phyloP scores from a whole-genome alignment of 352 stramenopile genomes.

The Phytophthora europaea region DNA sequence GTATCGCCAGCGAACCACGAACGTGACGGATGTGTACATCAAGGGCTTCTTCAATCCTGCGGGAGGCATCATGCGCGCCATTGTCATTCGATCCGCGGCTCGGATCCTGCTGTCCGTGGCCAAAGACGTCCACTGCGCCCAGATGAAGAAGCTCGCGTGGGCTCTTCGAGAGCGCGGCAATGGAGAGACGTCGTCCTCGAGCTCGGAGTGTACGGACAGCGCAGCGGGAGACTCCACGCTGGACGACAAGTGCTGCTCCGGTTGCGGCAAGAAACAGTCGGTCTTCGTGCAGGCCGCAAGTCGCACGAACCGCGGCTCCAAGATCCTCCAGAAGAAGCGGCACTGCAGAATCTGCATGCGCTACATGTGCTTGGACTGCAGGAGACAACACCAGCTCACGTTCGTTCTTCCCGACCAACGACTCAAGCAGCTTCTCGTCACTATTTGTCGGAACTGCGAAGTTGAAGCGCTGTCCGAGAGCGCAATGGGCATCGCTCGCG shows the following conservation, averaged over 20 bases:
- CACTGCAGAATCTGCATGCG: conserved; percentile 54
- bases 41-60: conserved; percentile 55
- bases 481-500: conserved; percentile 27
- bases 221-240: conserved; percentile 5
- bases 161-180: conserved; percentile 41
- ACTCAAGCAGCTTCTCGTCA: conserved; percentile 39
- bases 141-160: conserved; percentile 79
- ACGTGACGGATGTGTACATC: conserved; percentile 65
- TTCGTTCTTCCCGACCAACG: conserved; percentile 37
- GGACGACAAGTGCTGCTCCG: conserved; percentile 31
- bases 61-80: conserved; percentile 48
- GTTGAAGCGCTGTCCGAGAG: conserved; percentile 23
- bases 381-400: conserved; percentile 51
- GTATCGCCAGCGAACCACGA: conserved; percentile 58
- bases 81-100: conserved; percentile 42
- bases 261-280: conserved; percentile 41
- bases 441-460: conserved; percentile 42
- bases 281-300: conserved; percentile 33
- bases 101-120: conserved; percentile 45
- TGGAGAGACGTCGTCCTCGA: conserved; percentile 16
- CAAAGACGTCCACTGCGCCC: conserved; percentile 55
- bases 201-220: conserved; percentile 19
- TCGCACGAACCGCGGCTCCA: conserved; percentile 26
- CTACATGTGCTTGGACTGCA: conserved; percentile 58
- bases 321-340: conserved; percentile 32